Evolutionary conservation across 345 rosid species (phyloP).

Genomic region (Brassica cretica): DNA sequence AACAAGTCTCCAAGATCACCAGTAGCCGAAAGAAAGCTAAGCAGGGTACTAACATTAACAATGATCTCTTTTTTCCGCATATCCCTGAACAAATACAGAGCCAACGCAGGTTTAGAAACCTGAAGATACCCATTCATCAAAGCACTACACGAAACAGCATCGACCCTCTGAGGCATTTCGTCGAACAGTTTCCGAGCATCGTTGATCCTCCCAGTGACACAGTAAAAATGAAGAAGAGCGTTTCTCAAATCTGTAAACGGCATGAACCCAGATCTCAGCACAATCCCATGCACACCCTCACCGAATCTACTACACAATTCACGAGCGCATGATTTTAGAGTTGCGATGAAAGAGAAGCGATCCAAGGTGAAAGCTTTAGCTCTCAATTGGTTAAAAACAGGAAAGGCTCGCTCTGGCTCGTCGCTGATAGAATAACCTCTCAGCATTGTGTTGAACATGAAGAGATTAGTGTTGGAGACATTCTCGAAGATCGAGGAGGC

Average conservation of each 20-base stretch:
- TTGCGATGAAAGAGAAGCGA: conserved; percentile 59
- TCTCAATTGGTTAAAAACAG: conserved; percentile 56
- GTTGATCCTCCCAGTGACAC: conserved; percentile 35
- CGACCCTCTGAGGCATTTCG: conserved; percentile 48
- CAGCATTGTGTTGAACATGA: conserved; percentile 62
- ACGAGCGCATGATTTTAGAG: conserved; percentile 54
- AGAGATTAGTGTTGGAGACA: conserved; percentile 52
- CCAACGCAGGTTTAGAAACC: conserved; percentile 41
- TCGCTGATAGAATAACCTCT: conserved; percentile 55
- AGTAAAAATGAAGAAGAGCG: conserved; percentile 47
- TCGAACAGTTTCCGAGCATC: conserved; percentile 63
- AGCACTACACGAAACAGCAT: conserved; percentile 56
- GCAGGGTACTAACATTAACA: conserved; percentile 45
- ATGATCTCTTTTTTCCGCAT: conserved; percentile 38
- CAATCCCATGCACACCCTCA: conserved; percentile 36
- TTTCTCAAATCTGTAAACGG: conserved; percentile 50
- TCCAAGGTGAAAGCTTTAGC: conserved; percentile 46
- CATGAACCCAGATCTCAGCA: conserved; percentile 51
- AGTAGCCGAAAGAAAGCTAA: conserved; percentile 42
- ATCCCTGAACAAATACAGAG: conserved; percentile 41
- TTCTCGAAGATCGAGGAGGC: conserved; percentile 57
- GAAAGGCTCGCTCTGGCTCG: conserved; percentile 50
- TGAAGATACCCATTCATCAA: conserved; percentile 55
- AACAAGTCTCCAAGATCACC: conserved; percentile 44
- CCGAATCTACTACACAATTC: conserved; percentile 36